These are phyloP conservation scores for Lentithecium fluviatile DNA, from an alignment of 495 filamentous ascomycete genomes.

Conservation along the genomic window DNA sequence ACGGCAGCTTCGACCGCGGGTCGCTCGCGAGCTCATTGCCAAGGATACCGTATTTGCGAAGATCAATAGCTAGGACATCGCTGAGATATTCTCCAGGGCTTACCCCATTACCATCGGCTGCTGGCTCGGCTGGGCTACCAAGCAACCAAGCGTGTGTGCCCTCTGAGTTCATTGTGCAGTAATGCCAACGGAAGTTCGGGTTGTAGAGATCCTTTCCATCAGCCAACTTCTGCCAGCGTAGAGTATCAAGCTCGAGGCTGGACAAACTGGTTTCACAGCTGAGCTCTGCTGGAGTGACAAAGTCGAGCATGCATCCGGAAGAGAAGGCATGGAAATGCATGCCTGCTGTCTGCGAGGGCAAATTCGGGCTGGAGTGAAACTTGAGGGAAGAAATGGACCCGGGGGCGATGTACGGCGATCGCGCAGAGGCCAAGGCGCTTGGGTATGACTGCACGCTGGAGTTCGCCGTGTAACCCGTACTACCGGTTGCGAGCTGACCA, in stretches of 20 bases:
- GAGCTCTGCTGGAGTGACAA: conserved; percentile 87
- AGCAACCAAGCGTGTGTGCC: conserved; percentile 95
- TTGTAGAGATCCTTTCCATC: conserved; percentile 92
- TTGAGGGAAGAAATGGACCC: conserved; percentile 86
- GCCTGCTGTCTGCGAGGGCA: conserved; percentile 83
- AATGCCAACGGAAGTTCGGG: conserved; percentile 89
- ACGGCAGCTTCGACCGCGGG: conserved; percentile 56
- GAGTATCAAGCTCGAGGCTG: conserved; percentile 75
- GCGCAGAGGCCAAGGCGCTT: conserved; percentile 46
- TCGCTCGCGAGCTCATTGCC: conserved; percentile 70
- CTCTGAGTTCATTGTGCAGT: conserved; percentile 88
- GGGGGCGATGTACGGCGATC: conserved; percentile 69
- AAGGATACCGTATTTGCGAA: conserved; percentile 80
- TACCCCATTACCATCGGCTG: conserved; percentile 48
- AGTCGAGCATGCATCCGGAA: conserved; percentile 87
- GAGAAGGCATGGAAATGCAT: conserved; percentile 94
- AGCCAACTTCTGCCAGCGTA: conserved; percentile 90
- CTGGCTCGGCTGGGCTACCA: conserved; percentile 75
- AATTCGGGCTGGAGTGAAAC: conserved; percentile 83
- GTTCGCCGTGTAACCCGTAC: conserved; percentile 82
- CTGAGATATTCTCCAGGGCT: conserved; percentile 85
- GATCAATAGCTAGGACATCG: conserved; percentile 87
- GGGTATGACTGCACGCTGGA: conserved; percentile 73
- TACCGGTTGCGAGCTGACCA: conserved; percentile 36
- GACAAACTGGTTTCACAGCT: conserved; percentile 90